Percentiles rank a stretch among this genome's conserved stretches.
phyloP scores from a whole-genome alignment of 352 stramenopile genomes.

The Pythium aphanidermatum region DNA sequence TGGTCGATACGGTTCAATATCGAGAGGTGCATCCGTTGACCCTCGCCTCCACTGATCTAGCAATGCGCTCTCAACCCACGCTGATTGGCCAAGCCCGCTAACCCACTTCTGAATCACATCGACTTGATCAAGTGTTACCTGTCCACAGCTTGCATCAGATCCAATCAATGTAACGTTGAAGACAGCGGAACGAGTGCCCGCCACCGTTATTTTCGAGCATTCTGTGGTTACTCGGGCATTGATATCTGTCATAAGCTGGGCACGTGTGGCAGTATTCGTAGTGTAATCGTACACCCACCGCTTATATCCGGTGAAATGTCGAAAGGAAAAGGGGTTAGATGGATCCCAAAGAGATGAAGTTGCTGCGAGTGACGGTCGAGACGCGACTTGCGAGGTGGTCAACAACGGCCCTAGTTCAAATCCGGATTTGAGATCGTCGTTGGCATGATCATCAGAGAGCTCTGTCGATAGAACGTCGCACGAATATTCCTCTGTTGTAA shows the following conservation, averaged over 20 bases:
- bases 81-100: constrained; percentile 4
- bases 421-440: constrained; percentile 21
- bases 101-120: constrained; percentile 35
- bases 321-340: constrained; percentile 37
- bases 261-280: constrained; percentile 1
- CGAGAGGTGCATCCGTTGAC: constrained; percentile 16
- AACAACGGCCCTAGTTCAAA: constrained; percentile 40
- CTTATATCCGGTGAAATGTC: constrained; percentile 35
- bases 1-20: constrained; percentile 63
- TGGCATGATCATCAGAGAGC: constrained; percentile 34
- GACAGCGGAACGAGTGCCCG: constrained; percentile 35
- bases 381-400: neutral
- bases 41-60: constrained; percentile 67
- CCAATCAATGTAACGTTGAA: constrained; percentile 37
- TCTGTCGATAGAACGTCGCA: constrained; percentile 41
- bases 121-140: constrained; percentile 27
- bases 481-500: constrained; percentile 29
- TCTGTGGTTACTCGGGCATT: constrained; percentile 29
- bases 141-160: constrained; percentile 21
- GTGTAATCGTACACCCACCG: constrained; percentile 31
- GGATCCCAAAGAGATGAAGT: constrained; percentile 37
- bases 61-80: constrained; percentile 39
- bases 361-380: constrained; percentile 32
- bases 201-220: constrained; percentile 20
- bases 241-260: constrained; percentile 19